These are phyloP conservation scores for Colletotrichum brevisporum DNA, from an alignment of 2,329 filamentous ascomycete species.

Conservation along the genomic window DNA sequence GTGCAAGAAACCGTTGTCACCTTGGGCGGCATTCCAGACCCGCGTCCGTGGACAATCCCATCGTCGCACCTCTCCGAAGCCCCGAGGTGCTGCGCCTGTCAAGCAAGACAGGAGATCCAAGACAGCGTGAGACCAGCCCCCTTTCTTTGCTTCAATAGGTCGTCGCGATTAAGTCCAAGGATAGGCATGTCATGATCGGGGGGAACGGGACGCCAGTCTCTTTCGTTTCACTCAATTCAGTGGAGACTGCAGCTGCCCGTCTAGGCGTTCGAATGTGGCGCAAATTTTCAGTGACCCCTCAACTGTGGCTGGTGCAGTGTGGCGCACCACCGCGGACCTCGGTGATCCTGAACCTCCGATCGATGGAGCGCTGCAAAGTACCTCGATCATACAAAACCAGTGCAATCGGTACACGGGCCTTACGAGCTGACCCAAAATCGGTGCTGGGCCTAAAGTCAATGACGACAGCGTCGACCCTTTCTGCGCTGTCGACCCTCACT, in stretches of 20 bases:
- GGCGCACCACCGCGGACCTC: slow-evolving; percentile 25
- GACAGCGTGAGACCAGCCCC: slow-evolving; percentile 27
- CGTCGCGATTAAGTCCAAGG: slow-evolving; percentile 22
- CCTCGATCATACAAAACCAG: slow-evolving; percentile 24
- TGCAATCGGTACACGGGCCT: slow-evolving; percentile 23
- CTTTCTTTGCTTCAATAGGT: slow-evolving; percentile 27
- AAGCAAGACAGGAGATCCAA: slow-evolving; percentile 16
- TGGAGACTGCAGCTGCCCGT: slow-evolving; percentile 1
- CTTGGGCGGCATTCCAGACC: background rate
- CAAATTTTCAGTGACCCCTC: background rate
- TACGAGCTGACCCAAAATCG: background rate
- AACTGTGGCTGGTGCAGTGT: slow-evolving; percentile 12
- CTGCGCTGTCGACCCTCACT: slow-evolving; percentile 10
- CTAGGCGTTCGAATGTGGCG: slow-evolving; percentile 14
- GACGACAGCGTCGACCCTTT: slow-evolving; percentile 36
- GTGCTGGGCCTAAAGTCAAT: slow-evolving; percentile 33
- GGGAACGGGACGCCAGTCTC: slow-evolving; percentile 21
- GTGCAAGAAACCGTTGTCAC: slow-evolving; percentile 15
- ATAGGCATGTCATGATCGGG: slow-evolving; percentile 27
- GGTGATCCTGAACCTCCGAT: slow-evolving; percentile 35
- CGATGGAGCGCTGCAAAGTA: slow-evolving; percentile 17
- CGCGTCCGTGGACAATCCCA: background rate
- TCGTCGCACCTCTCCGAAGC: slow-evolving; percentile 22
- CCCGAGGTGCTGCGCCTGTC: slow-evolving; percentile 23
- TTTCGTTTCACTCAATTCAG: slow-evolving; percentile 34